Percentiles rank a stretch among this genome's conserved stretches.
Evolutionary conservation across 2,329 filamentous ascomycete genomes (phyloP).

Genomic region (Fusarium hainanense): DNA sequence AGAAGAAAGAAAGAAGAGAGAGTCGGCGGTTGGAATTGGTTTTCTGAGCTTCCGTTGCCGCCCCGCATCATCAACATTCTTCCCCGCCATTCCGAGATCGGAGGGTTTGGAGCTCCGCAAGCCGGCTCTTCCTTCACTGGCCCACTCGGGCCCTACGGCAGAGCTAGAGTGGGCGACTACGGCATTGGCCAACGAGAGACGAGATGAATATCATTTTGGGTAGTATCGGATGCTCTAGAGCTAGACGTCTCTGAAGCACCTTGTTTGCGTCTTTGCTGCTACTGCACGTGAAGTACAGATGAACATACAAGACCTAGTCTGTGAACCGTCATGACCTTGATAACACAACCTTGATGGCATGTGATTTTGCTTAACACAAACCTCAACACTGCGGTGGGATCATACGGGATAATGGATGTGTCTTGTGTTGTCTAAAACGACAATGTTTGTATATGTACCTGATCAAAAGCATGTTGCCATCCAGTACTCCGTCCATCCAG

Average conservation of each 20-base stretch:
- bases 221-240: constrained; percentile 15
- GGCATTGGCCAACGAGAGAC: constrained; percentile 38
- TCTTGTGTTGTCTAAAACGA: constrained; percentile 7
- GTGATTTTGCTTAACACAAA: not conserved
- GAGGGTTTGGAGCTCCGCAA: constrained; percentile 41
- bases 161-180: constrained; percentile 24
- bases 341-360: not conserved
- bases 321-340: not conserved
- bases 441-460: constrained; percentile 29
- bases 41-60: constrained; percentile 33
- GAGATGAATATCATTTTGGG: constrained; percentile 35
- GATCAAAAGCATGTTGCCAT: constrained; percentile 28
- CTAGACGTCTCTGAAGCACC: not conserved
- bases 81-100: constrained; percentile 54
- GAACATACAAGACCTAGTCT: not conserved
- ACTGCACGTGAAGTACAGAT: not conserved
- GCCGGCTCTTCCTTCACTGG: constrained; percentile 36
- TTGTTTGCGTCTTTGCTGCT: not conserved
- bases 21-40: constrained; percentile 11
- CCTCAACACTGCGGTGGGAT: not conserved
- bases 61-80: constrained; percentile 41
- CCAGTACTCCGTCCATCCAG: constrained; percentile 32
- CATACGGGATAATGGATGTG: not conserved
- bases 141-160: constrained; percentile 32
- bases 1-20: constrained; percentile 12